Conservation (phyloP, 352 stramenopile species). For the Phytopythium aichiense region DNA sequence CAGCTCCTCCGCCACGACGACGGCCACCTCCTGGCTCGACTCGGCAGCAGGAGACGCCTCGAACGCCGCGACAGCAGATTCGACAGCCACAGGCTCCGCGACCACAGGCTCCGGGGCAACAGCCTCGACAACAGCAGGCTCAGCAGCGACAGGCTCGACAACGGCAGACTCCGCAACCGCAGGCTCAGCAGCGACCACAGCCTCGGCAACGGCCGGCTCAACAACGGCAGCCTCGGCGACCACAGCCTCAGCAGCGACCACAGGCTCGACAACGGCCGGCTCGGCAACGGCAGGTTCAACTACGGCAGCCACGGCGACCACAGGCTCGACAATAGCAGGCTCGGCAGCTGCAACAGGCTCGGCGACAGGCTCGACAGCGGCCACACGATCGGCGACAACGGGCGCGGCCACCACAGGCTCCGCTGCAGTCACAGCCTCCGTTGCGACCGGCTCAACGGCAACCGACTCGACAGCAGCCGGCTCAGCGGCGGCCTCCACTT, state of each 20-base stretch:
- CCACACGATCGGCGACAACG: background rate
- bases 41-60: background rate
- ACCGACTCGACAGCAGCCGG: too few relatives aligned
- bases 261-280: background rate
- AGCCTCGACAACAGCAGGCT: background rate
- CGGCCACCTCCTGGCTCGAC: background rate
- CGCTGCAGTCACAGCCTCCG: background rate
- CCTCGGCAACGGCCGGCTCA: background rate
- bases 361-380: background rate
- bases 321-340: too few relatives aligned
- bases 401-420: background rate
- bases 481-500: background rate
- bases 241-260: conserved; percentile 3
- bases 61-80: background rate
- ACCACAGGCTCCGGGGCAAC: background rate
- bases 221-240: conserved; percentile 1
- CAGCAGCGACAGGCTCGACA: background rate
- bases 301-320: too few relatives aligned
- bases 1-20: background rate
- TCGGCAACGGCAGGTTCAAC: background rate
- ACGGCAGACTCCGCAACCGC: background rate
- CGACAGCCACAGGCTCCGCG: background rate
- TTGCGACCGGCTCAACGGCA: too few relatives aligned
- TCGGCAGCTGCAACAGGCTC: background rate
- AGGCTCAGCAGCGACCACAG: background rate